Evolutionary conservation across 2,329 filamentous ascomycete species (phyloP).

Genomic region (Zasmidium cellare): DNA sequence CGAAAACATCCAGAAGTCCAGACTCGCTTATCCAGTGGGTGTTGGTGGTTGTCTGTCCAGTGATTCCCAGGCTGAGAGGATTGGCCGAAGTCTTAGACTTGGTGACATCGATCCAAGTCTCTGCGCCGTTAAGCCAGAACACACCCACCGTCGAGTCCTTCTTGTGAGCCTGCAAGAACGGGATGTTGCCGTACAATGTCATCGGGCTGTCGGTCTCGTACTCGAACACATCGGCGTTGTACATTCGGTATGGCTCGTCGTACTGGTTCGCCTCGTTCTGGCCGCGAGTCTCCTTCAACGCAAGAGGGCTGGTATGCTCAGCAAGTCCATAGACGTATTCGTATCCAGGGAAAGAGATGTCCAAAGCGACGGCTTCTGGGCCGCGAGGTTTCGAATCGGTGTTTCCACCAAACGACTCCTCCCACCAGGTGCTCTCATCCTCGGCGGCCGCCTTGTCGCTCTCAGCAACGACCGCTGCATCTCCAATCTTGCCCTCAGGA

Average conservation of each 20-base stretch:
- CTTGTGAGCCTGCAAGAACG: slow-evolving; percentile 95
- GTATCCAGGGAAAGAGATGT: slow-evolving; percentile 90
- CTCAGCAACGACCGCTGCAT: slow-evolving; percentile 42
- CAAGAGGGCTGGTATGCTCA: slow-evolving; percentile 85
- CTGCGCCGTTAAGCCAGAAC: slow-evolving; percentile 95
- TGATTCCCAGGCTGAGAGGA: slow-evolving; percentile 71
- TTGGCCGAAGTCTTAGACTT: slow-evolving; percentile 75
- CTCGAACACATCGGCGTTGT: slow-evolving; percentile 97
- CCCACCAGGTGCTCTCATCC: slow-evolving; percentile 95
- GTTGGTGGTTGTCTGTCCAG: slow-evolving; percentile 71
- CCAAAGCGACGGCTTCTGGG: slow-evolving; percentile 85
- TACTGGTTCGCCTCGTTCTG: slow-evolving; percentile 85
- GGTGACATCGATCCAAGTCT: slow-evolving; percentile 95
- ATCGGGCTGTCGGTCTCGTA: slow-evolving; percentile 97
- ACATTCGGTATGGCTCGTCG: slow-evolving; percentile 86
- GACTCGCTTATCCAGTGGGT: slow-evolving; percentile 97
- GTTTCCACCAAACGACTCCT: slow-evolving; percentile 91
- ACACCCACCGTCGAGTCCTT: slow-evolving; percentile 92
- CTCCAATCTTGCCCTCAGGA: slow-evolving; percentile 50
- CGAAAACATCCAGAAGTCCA: slow-evolving; percentile 86
- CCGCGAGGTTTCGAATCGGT: slow-evolving; percentile 94
- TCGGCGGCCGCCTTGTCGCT: slow-evolving; percentile 49
- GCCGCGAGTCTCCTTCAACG: slow-evolving; percentile 85
- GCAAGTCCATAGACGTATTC: slow-evolving; percentile 92
- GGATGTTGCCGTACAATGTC: slow-evolving; percentile 97